Evolutionary conservation across 2,329 filamentous ascomycete species (phyloP), one percentile per base, ranked within the genome.

Genomic region (Ceratocystis colombiana): DNA sequence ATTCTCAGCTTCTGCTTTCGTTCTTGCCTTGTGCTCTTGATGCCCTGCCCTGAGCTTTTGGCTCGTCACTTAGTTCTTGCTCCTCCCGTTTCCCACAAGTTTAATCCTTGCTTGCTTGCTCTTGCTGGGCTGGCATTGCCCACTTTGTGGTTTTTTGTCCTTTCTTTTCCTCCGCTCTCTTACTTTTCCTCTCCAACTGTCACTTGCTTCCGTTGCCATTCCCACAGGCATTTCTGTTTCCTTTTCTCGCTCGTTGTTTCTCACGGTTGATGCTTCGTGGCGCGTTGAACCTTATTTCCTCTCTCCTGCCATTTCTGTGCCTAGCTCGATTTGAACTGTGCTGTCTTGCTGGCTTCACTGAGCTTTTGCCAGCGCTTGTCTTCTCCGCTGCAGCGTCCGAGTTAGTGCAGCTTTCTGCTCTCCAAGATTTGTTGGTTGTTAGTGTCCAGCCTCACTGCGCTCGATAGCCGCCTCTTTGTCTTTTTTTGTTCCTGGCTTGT

Each of bases 21-120:
- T 28, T n/a, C 30, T 48, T 64, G 62, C 12, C 62, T 25, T 41
- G 46, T 53, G n/a, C 6, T 30, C n/a, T 28, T 10, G 17, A 15
- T 41, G 30, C 10, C 30, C 41, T 64, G 62, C 15, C 46, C 28
- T 44, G 48, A 46, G 20, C 25, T 17, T 46, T 50, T 48, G 37
- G 37, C 41, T 63, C 10, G 7, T 45, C 41, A 48, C 22, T 55
- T 53, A n/a, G 20, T 59, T 50, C n/a, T 64, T 57, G n/a, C 33
- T 64, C 48, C 53, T 65, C 44, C 25, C 61, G 61, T 62, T 62
- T 62, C 61, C 37, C 61, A 62, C 41, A 62, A 41, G 61, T 62
- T 62, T 63, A 46, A 63, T 63, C 61, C 61, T 50, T 63, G 45
- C 25, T 7, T 44, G 25, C 1, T 12, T 57, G 20, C 15, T 57